Conservation (phyloP, 2,329 filamentous ascomycete species). For the Aspergillus jensenii region DNA sequence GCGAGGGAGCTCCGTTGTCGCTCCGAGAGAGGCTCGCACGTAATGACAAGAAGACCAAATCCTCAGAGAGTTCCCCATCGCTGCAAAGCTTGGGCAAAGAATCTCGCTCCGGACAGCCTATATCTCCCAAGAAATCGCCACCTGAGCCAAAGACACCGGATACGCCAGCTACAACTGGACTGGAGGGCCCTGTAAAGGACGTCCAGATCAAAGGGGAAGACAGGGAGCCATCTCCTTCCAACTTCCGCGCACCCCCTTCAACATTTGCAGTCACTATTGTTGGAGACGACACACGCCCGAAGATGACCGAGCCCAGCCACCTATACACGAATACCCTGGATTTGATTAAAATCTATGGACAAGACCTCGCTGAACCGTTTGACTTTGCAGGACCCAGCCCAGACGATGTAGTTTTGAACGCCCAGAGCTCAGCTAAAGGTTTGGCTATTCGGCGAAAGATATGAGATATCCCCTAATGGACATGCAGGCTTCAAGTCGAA, state of each 20-base stretch:
- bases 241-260: conserved; percentile 49
- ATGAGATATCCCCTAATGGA: conserved; percentile 39
- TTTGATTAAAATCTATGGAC: conserved; percentile 39
- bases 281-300: conserved; percentile 27
- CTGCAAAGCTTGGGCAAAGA: conserved; percentile 23
- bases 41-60: conserved; percentile 27
- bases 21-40: conserved; percentile 39
- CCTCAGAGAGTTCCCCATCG: conserved; percentile 23
- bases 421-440: conserved; percentile 76
- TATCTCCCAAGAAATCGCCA: conserved; percentile 19
- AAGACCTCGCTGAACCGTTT: conserved; percentile 45
- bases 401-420: conserved; percentile 83
- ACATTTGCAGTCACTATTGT: conserved; percentile 50
- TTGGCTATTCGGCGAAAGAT: conserved; percentile 52
- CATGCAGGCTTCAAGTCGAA: conserved; percentile 46
- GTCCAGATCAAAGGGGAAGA: conserved; percentile 10
- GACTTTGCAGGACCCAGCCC: conserved; percentile 84
- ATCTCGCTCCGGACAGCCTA: conserved; percentile 14
- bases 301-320: conserved; percentile 34
- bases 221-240: conserved; percentile 15
- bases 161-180: conserved; percentile 1
- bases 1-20: conserved; percentile 30
- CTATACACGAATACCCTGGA: conserved; percentile 32
- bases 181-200: conserved; percentile 6
- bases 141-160: conserved; percentile 18